Percentiles rank a stretch among this genome's conserved stretches.
Conservation (phyloP, 2,329 filamentous ascomycete species). For the Fusarium metavorans region DNA sequence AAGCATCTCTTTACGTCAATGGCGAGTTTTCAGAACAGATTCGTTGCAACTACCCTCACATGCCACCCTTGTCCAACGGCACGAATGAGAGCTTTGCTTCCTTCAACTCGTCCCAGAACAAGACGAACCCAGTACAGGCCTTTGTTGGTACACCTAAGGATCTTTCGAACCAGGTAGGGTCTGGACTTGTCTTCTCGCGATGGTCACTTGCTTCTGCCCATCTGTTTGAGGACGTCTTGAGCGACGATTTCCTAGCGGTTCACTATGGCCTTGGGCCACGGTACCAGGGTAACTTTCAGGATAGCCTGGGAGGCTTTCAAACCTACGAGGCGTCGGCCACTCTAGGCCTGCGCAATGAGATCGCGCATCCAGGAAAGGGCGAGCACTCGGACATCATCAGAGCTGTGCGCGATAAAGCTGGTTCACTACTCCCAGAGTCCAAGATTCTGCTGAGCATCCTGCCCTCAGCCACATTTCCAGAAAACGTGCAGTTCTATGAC, state of each 20-base stretch:
- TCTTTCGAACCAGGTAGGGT: slow-evolving; percentile 80
- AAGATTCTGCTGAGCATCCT: slow-evolving; percentile 87
- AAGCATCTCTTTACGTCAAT: slow-evolving; percentile 89
- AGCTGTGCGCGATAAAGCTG: slow-evolving; percentile 88
- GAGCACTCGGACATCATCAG: slow-evolving; percentile 91
- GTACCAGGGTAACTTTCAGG: slow-evolving; percentile 97
- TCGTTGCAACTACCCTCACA: slow-evolving; percentile 87
- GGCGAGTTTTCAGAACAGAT: slow-evolving; percentile 95
- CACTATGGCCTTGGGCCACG: slow-evolving; percentile 89
- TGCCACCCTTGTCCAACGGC: slow-evolving; percentile 73
- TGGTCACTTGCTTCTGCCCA: slow-evolving; percentile 94
- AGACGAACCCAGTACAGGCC: slow-evolving; percentile 81
- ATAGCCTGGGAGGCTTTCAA: slow-evolving; percentile 94
- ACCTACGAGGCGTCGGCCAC: slow-evolving; percentile 95
- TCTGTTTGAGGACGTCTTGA: slow-evolving; percentile 86
- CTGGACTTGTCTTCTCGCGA: slow-evolving; percentile 78
- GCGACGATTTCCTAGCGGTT: slow-evolving; percentile 91
- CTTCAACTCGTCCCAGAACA: slow-evolving; percentile 69
- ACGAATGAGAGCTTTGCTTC: slow-evolving; percentile 78
- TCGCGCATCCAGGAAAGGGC: slow-evolving; percentile 88
- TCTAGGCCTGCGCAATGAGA: slow-evolving; percentile 90
- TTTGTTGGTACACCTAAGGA: slow-evolving; percentile 95
- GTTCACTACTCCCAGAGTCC: slow-evolving; percentile 82
- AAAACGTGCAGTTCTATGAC: slow-evolving; percentile 83
- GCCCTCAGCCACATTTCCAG: slow-evolving; percentile 82